Evolutionary conservation across 2,329 filamentous ascomycete species (phyloP).

Genomic region (Celoporthe dispersa): DNA sequence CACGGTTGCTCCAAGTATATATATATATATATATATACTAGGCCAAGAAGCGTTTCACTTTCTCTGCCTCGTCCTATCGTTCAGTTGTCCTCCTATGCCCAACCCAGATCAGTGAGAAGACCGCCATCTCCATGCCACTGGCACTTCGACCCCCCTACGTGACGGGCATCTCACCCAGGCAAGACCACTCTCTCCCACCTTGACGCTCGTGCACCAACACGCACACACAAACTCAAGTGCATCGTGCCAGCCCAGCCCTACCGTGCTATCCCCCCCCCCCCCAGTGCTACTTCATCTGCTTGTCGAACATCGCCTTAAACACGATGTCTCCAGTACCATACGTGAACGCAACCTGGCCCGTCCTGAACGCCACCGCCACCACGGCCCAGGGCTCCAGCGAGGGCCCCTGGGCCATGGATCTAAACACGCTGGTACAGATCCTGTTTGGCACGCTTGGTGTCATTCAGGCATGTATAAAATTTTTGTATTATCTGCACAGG

Average conservation of each 20-base stretch:
- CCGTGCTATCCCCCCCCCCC: neutral
- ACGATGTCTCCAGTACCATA: neutral
- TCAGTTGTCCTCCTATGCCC: neutral
- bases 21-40: neutral
- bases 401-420: constrained; percentile 15
- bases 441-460: constrained; percentile 12
- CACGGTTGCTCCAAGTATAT: neutral
- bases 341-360: neutral
- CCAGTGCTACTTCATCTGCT: neutral
- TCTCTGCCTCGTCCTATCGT: neutral
- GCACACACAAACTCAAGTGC: neutral
- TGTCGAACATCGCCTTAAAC: too few relatives aligned
- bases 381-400: neutral
- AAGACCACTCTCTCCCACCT: neutral
- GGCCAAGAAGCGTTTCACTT: neutral
- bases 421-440: constrained; percentile 16
- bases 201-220: neutral
- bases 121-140: neutral
- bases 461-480: neutral
- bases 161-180: neutral
- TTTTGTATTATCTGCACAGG: neutral
- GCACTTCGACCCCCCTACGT: neutral
- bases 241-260: too few relatives aligned
- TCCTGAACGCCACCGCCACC: neutral
- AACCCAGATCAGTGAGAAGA: neutral